Percentiles rank a stretch among this genome's conserved stretches.
These are phyloP conservation scores for Fusarium liriodendri DNA, from an alignment of 2,329 filamentous ascomycete genomes.

Conservation along the genomic window DNA sequence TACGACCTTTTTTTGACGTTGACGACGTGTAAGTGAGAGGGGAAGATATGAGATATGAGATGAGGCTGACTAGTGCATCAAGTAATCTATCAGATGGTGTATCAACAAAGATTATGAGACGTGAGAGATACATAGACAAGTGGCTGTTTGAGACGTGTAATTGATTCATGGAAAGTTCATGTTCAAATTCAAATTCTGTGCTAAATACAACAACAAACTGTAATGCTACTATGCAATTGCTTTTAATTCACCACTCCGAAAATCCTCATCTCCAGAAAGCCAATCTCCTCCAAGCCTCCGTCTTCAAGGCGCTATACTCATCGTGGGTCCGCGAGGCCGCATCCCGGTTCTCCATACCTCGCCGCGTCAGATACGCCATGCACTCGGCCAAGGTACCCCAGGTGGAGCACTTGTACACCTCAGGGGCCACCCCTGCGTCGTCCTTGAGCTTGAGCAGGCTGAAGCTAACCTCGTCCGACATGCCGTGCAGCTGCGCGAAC, in stretches of 20 bases:
- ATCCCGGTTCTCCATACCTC: conserved; percentile 54
- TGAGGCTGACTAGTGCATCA: background rate
- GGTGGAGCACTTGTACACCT: conserved; percentile 55
- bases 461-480: conserved; percentile 68
- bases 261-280: conserved; percentile 24
- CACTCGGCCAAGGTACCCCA: conserved; percentile 55
- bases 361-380: conserved; percentile 50
- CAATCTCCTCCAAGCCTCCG: conserved; percentile 48
- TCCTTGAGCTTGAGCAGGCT: conserved; percentile 55
- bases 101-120: background rate
- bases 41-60: background rate
- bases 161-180: background rate
- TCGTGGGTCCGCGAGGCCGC: conserved; percentile 48
- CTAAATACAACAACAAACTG: background rate
- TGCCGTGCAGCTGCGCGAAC: conserved; percentile 67
- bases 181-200: background rate
- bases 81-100: background rate
- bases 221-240: background rate
- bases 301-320: conserved; percentile 46
- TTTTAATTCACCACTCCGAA: background rate
- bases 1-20: background rate
- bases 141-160: background rate
- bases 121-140: background rate
- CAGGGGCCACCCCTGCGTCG: conserved; percentile 36
- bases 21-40: background rate